Evolutionary conservation across 805 yeast species (phyloP).

Genomic region (Zygosaccharomyces rouxii): DNA sequence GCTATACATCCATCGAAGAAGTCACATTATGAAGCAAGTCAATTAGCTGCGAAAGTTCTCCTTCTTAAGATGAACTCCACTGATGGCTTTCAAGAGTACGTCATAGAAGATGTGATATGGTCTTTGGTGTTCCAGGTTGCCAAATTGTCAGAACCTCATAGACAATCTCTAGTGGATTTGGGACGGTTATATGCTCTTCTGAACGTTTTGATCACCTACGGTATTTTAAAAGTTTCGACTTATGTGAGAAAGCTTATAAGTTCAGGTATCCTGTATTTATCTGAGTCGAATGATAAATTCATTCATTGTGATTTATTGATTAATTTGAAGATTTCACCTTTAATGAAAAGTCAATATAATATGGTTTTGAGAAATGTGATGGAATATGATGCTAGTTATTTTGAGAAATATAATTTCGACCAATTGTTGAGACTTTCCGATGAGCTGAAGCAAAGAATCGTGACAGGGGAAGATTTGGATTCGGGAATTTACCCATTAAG

Average conservation of each 20-base stretch:
- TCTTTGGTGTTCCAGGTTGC: slow-evolving; percentile 37
- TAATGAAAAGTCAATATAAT: slow-evolving; percentile 50
- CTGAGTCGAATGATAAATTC: slow-evolving; percentile 46
- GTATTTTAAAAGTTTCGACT: slow-evolving; percentile 45
- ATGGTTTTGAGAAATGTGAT: slow-evolving; percentile 50
- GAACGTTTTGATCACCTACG: slow-evolving; percentile 39
- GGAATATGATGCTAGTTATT: slow-evolving; percentile 37
- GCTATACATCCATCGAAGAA: slow-evolving; percentile 31
- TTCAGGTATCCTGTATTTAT: slow-evolving; percentile 71
- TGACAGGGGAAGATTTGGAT: slow-evolving; percentile 19
- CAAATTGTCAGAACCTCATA: slow-evolving; percentile 31
- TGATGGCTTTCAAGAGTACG: slow-evolving; percentile 31
- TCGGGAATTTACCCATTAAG: slow-evolving; percentile 38
- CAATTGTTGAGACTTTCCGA: slow-evolving; percentile 34
- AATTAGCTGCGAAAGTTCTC: slow-evolving; percentile 29
- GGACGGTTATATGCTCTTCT: slow-evolving; percentile 42
- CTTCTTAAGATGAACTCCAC: slow-evolving; percentile 28
- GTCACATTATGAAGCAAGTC: slow-evolving; percentile 31
- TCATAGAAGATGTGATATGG: slow-evolving; percentile 37
- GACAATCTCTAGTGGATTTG: slow-evolving; percentile 22
- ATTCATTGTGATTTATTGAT: slow-evolving; percentile 54
- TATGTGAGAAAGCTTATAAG: slow-evolving; percentile 80
- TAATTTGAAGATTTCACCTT: slow-evolving; percentile 50
- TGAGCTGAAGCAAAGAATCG: slow-evolving; percentile 23
- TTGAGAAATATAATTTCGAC: slow-evolving; percentile 35